A percentile compares a stretch with the other conserved stretches of the same genome.
Conservation (phyloP, 352 stramenopile genomes). For the Phytophthora pisi region DNA sequence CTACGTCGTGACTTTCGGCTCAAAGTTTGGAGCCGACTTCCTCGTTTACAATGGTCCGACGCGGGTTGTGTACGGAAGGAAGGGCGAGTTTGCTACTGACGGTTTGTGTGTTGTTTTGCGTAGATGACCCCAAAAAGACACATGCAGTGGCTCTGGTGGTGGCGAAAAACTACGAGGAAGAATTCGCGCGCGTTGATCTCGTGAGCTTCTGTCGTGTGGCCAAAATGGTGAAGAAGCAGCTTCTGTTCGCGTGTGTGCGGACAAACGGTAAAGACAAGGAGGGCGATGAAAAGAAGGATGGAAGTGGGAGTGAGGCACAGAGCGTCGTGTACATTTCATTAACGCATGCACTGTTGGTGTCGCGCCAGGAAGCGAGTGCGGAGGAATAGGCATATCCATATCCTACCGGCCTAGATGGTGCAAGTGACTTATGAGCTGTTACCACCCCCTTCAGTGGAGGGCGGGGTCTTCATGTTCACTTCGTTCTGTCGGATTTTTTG, state of each 20-base stretch:
- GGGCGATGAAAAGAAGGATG: background rate
- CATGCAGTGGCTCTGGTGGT: constrained; percentile 64
- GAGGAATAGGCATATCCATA: constrained; percentile 14
- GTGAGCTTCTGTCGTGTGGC: constrained; percentile 69
- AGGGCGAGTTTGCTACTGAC: background rate
- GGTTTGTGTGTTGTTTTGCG: background rate
- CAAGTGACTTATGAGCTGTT: constrained; percentile 9
- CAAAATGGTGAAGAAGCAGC: constrained; percentile 79
- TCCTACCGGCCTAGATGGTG: background rate
- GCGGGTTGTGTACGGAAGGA: background rate
- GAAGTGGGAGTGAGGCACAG: background rate
- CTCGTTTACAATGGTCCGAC: constrained; percentile 74
- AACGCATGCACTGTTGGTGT: constrained; percentile 61
- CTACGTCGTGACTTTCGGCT: constrained; percentile 72
- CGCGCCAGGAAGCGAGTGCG: constrained; percentile 37
- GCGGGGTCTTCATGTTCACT: constrained; percentile 50
- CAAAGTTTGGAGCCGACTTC: constrained; percentile 86
- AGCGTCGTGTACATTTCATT: constrained; percentile 63
- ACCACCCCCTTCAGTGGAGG: constrained; percentile 7
- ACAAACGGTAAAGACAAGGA: background rate
- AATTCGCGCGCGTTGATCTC: constrained; percentile 56
- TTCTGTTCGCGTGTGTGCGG: constrained; percentile 56
- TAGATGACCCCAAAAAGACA: constrained; percentile 42
- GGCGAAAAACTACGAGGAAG: constrained; percentile 50
- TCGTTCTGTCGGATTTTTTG: constrained; percentile 82